phyloP scores from a whole-genome alignment of 106 monocot species.

The Alisma plantagoaquatica region DNA sequence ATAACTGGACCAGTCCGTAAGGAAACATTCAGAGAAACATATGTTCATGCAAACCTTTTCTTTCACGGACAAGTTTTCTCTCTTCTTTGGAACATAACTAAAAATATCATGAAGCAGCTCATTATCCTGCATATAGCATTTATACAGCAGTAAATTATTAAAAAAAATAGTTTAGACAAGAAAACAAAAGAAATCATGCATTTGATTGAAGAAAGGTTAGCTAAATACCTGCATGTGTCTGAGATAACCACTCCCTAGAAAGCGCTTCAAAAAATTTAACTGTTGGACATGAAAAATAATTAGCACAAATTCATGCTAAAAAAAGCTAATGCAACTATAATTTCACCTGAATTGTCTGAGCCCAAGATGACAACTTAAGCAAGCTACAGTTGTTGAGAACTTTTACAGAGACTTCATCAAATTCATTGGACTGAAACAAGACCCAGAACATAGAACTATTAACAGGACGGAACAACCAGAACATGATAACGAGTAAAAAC shows the following conservation, averaged over 20 bases:
- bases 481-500: neutral
- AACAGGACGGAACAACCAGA: neutral
- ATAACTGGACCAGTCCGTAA: too few relatives aligned
- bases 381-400: slow-evolving; percentile 39
- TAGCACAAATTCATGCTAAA: neutral
- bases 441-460: neutral
- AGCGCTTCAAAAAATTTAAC: slow-evolving; percentile 79
- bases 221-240: slow-evolving; percentile 81
- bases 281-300: slow-evolving; percentile 14
- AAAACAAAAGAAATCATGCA: too few relatives aligned
- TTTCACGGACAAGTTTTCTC: slow-evolving; percentile 32
- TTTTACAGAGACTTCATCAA: slow-evolving; percentile 49
- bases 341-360: slow-evolving; percentile 56
- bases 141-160: too few relatives aligned
- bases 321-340: neutral
- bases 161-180: too few relatives aligned
- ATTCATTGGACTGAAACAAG: slow-evolving; percentile 35
- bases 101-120: slow-evolving; percentile 81
- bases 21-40: neutral
- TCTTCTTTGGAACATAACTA: slow-evolving; percentile 42
- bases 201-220: too few relatives aligned
- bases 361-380: slow-evolving; percentile 56
- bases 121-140: slow-evolving; percentile 53
- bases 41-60: slow-evolving; percentile 45
- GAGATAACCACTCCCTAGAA: slow-evolving; percentile 75